A percentile compares a stretch with the other conserved stretches of the same genome.
These are phyloP conservation scores for Apophysomyces ossiformis DNA, from an alignment of 371 early-diverging fungal species.

Conservation along the genomic window DNA sequence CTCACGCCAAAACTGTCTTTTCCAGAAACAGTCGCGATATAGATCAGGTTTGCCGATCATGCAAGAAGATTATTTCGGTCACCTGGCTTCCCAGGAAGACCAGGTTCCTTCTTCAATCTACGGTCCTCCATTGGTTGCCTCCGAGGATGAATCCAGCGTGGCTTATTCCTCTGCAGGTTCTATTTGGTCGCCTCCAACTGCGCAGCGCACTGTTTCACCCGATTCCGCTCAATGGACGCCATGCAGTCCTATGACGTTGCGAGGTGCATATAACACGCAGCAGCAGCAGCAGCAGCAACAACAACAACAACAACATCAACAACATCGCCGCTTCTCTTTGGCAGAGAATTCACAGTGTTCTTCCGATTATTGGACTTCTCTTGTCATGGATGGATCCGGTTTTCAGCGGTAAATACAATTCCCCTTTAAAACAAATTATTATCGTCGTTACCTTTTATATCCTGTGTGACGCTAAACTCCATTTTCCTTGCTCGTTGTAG, in stretches of 20 bases:
- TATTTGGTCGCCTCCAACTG: conserved; percentile 9
- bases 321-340: neutral
- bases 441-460: too few species aligned
- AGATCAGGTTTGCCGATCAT: neutral
- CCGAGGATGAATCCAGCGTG: conserved; percentile 1
- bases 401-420: neutral
- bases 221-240: conserved; percentile 11
- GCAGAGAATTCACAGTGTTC: neutral
- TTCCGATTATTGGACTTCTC: conserved; percentile 3
- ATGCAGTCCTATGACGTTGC: conserved; percentile 10
- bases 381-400: conserved; percentile 3
- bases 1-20: neutral
- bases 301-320: neutral
- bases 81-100: neutral
- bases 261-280: conserved; percentile 10
- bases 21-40: conserved; percentile 6
- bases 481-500: neutral
- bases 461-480: neutral
- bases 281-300: neutral
- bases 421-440: too few species aligned
- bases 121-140: neutral
- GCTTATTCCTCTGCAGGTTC: conserved; percentile 5
- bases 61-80: conserved; percentile 10
- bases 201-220: conserved; percentile 9
- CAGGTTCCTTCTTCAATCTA: neutral